Conservation (phyloP, 805 yeast genomes). For the Sugiyamaella smithiae region DNA sequence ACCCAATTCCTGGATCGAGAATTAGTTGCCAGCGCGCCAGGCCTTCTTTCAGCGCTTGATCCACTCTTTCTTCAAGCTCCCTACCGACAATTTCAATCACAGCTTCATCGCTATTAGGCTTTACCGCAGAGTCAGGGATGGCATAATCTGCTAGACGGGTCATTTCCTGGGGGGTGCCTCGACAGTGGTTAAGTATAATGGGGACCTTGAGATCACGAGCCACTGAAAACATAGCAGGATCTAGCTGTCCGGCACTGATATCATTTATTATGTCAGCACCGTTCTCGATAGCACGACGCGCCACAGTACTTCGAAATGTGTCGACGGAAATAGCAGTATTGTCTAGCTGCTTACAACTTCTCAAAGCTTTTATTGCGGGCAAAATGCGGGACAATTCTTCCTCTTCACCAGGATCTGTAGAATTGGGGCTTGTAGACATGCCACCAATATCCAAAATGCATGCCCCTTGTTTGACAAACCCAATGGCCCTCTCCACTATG, state of each 20-base stretch:
- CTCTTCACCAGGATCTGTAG: constrained; percentile 54
- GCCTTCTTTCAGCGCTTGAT: constrained; percentile 57
- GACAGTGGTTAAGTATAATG: constrained; percentile 75
- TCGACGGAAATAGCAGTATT: constrained; percentile 72
- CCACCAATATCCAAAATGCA: constrained; percentile 90
- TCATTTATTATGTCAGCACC: constrained; percentile 95
- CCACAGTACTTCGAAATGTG: constrained; percentile 77
- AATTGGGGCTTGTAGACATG: constrained; percentile 87
- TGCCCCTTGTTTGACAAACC: constrained; percentile 60
- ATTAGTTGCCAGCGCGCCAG: constrained; percentile 87
- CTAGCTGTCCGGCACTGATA: constrained; percentile 76
- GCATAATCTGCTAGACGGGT: constrained; percentile 52
- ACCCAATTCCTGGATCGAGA: constrained; percentile 94
- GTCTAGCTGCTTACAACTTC: constrained; percentile 41
- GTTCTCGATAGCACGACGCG: constrained; percentile 57
- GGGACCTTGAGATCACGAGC: constrained; percentile 68
- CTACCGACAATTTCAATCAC: constrained; percentile 57
- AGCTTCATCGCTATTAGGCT: constrained; percentile 26
- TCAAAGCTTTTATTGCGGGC: constrained; percentile 63
- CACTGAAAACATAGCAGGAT: constrained; percentile 60
- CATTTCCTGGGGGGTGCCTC: constrained; percentile 84
- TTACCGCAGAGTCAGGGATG: constrained; percentile 27
- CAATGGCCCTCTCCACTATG: constrained; percentile 45
- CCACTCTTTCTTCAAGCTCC: constrained; percentile 60
- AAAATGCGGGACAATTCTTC: constrained; percentile 71